A percentile compares a stretch with the other conserved stretches of the same genome.
phyloP scores from a whole-genome alignment of 495 filamentous ascomycete genomes.

The Tuber indicum region DNA sequence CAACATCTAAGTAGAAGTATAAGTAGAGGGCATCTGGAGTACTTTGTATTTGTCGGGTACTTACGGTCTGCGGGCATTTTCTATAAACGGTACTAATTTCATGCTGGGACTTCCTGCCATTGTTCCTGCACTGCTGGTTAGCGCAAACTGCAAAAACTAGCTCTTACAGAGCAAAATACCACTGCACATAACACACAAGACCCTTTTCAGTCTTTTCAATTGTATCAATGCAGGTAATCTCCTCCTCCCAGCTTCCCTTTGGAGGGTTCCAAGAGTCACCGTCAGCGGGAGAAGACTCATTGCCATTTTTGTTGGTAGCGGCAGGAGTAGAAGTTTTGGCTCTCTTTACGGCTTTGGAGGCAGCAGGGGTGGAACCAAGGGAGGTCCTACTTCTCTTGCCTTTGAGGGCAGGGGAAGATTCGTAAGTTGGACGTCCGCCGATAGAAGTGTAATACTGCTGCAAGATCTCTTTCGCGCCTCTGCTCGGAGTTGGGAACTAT shows the following conservation, averaged over 20 bases:
- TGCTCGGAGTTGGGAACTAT: slow-evolving; percentile 45
- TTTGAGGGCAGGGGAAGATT: slow-evolving; percentile 11
- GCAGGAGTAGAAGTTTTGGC: slow-evolving; percentile 38
- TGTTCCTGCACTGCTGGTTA: slow-evolving; percentile 44
- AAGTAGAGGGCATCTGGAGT: not conserved
- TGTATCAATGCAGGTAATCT: slow-evolving; percentile 52
- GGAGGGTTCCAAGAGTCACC: slow-evolving; percentile 51
- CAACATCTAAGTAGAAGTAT: slow-evolving; percentile 49
- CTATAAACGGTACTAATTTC: slow-evolving; percentile 52
- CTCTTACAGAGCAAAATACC: slow-evolving; percentile 19
- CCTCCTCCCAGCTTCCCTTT: slow-evolving; percentile 54
- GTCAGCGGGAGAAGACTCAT: slow-evolving; percentile 45
- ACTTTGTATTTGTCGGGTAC: slow-evolving; percentile 13
- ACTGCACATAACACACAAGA: slow-evolving; percentile 41
- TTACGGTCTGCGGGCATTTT: slow-evolving; percentile 56
- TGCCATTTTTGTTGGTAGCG: slow-evolving; percentile 48
- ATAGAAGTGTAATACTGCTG: slow-evolving; percentile 42
- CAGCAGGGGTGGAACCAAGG: slow-evolving; percentile 11
- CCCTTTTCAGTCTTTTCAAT: slow-evolving; percentile 50
- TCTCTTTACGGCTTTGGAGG: slow-evolving; percentile 38
- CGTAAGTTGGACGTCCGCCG: slow-evolving; percentile 34
- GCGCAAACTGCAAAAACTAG: not conserved
- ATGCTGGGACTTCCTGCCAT: slow-evolving; percentile 56
- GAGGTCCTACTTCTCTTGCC: slow-evolving; percentile 32
- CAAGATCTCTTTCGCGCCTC: slow-evolving; percentile 53